Base-by-base conservation (phyloP, 139 green algal genomes). In the Chlamydomonas incerta region DNA sequence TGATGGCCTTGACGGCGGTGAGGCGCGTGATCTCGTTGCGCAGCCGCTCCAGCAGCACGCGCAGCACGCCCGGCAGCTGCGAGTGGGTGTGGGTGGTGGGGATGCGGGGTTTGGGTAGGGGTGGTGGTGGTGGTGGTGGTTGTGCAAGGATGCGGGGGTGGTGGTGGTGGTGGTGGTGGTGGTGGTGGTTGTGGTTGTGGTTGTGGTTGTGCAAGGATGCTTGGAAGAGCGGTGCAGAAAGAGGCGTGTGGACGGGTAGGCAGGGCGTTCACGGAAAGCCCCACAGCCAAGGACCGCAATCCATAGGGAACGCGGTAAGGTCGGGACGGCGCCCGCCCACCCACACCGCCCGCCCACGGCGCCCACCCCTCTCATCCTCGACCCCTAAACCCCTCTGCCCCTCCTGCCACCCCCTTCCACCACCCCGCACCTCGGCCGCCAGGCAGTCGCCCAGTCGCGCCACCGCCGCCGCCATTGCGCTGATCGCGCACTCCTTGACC, bases 1-100 rank as follows among this genome's bases (percentile, higher is more conserved):
- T 86, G 60, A 98, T 92, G 3, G 93, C 96, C 70, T 96, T 95
- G 15, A 99, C 95, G 0, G 96, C 94, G 4, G 95, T 85, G 58
- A 98, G 91, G 17, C 97, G 92, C 0, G 97, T 99, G 37, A 96
- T 95, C 83, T 99, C 97, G 82, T 98, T 99, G 47, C 90, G 91
- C 88, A 98, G 85, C 24, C 96, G 91, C 18, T 99, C 93, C 79
- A 99, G 89, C 81, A 99, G 88, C 70, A 97, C 62, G 24, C 87
- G 74, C 82, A 98, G 86, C 52, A 93, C 84, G 24, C 41, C 31
- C 6, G 77, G 80, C 66, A 86, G 68, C 80, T 86, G 80, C 5
- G 52, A 24, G 73, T 0, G n/a, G 67, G 13, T 34, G 34, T 23
- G 47, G 52, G 20, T 20, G 52, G 41, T 13, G 41, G 6, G 41